Evolutionary conservation across 768 basidiomycete species (phyloP).

Genomic region (Saitozyma sp.): DNA sequence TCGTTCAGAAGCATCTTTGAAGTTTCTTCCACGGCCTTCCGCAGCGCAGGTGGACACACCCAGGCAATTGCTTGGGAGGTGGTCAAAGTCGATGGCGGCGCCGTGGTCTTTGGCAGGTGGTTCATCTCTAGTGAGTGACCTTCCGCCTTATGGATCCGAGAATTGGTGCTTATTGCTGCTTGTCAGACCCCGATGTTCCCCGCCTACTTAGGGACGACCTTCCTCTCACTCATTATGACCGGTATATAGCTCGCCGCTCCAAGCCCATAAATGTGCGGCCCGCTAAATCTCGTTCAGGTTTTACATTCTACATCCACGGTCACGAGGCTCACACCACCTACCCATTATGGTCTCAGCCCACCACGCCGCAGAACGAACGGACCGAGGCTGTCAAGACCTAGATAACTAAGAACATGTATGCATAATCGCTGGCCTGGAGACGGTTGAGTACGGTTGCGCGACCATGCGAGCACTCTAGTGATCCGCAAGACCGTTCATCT

Average conservation of each 20-base stretch:
- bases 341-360: slow-evolving; percentile 7
- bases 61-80: slow-evolving; percentile 17
- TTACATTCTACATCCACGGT: slow-evolving; percentile 28
- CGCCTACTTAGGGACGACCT: slow-evolving; percentile 20
- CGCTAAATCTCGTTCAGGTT: too few species aligned
- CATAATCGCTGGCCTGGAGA: too few species aligned
- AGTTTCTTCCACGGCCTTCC: slow-evolving; percentile 16
- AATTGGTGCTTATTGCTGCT: neutral
- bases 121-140: slow-evolving; percentile 24
- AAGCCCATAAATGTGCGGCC: neutral
- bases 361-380: too few species aligned
- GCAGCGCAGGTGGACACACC: slow-evolving; percentile 24
- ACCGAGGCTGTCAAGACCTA: too few species aligned
- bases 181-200: slow-evolving; percentile 28
- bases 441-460: too few species aligned
- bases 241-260: slow-evolving; percentile 3
- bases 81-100: slow-evolving; percentile 14
- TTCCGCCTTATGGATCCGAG: neutral
- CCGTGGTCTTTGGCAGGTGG: slow-evolving; percentile 20
- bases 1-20: neutral
- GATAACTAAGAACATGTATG: too few species aligned
- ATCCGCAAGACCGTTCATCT: too few species aligned
- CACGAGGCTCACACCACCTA: slow-evolving; percentile 21
- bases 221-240: slow-evolving; percentile 16
- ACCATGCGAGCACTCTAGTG: too few species aligned